These are phyloP conservation scores for Diaporthe citrichinensis DNA, from an alignment of 2,329 filamentous ascomycete species.

Conservation along the genomic window DNA sequence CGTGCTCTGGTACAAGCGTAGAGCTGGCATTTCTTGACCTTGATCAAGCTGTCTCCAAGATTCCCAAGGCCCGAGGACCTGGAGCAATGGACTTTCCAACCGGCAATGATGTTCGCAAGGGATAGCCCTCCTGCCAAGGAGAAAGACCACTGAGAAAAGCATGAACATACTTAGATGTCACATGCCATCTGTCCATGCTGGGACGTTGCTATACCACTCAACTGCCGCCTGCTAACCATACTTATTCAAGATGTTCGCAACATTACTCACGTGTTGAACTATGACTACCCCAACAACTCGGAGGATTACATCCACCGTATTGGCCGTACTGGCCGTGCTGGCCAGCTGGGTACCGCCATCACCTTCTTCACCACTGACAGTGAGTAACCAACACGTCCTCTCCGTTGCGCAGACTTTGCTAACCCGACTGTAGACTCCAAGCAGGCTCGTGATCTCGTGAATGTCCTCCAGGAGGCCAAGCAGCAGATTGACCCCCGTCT, in stretches of 20 bases:
- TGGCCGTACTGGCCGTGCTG: conserved; percentile 95
- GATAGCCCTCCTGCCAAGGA: conserved; percentile 73
- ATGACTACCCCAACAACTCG: conserved; percentile 99
- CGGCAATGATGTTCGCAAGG: conserved; percentile 68
- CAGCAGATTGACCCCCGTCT: conserved; percentile 98
- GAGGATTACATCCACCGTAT: conserved; percentile 99
- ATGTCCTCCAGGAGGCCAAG: conserved; percentile 94
- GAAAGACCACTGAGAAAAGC: conserved; percentile 63
- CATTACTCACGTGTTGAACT: conserved; percentile 99
- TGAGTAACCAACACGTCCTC: conserved; percentile 67
- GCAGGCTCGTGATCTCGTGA: conserved; percentile 96
- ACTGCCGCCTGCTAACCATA: conserved; percentile 81
- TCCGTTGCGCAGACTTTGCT: conserved; percentile 46
- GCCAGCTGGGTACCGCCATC: conserved; percentile 94
- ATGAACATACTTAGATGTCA: conserved; percentile 65
- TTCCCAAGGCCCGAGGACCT: conserved; percentile 70
- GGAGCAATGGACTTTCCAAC: conserved; percentile 66
- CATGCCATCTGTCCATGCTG: conserved; percentile 65
- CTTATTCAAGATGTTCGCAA: conserved; percentile 96
- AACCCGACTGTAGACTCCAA: conserved; percentile 77
- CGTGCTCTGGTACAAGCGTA: conserved; percentile 78
- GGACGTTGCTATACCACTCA: conserved; percentile 72
- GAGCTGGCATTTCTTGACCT: conserved; percentile 84
- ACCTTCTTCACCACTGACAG: conserved; percentile 99
- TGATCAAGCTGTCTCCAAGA: conserved; percentile 78